Base-by-base conservation (phyloP, 495 filamentous ascomycete genomes). In the Tuber umbilicatum region DNA sequence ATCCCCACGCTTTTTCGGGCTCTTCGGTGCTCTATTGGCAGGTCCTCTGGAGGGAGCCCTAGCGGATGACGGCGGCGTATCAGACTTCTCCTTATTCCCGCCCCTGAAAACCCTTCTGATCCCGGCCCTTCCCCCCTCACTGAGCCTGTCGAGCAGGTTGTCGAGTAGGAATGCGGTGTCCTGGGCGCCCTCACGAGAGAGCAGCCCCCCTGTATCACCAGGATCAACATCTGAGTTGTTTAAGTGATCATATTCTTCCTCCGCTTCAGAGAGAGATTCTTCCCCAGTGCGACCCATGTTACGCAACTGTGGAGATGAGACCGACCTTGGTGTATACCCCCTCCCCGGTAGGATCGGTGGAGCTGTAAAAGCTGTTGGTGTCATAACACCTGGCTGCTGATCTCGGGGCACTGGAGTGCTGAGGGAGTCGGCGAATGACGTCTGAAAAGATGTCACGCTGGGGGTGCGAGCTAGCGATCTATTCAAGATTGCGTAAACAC, bases 401-500 rank as follows among this genome's bases (percentile, higher is more conserved):
- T 78, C 76, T 60, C 76, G 64, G 27, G 50, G 55, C 35, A 76
- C 73, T 37, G 79, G 79, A 35, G 80, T 74, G 69, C 71, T 76
- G 21, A 79, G 69, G 17, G 80, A 86, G 78, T 97, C 94, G 1
- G 90, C 88, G 71, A 97, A 94, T 64, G 92, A 92, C 79, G 92
- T 94, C 74, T 97, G 93, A 82, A 99, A 94, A 0, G 93, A 95
- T 0, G 90, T 88, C 5, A 89, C 87, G 47, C 90, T 93, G 37
- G 88, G 87, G 23, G 90, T 92, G 31, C 90, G 86, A 19, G 87
- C 89, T 43, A 94, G 87, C 0, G 92, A 94, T 72, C 85, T 85
- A 70, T 81, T 85, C 23, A 98, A 85, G 72, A 99, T 97, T 0
- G 95, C 95, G 5, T 94, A 87, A 19, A 94, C 96, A 79, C 97